These are phyloP conservation scores for Biancaea sappan DNA, from an alignment of 306 rosid species.

Conservation along the genomic window DNA sequence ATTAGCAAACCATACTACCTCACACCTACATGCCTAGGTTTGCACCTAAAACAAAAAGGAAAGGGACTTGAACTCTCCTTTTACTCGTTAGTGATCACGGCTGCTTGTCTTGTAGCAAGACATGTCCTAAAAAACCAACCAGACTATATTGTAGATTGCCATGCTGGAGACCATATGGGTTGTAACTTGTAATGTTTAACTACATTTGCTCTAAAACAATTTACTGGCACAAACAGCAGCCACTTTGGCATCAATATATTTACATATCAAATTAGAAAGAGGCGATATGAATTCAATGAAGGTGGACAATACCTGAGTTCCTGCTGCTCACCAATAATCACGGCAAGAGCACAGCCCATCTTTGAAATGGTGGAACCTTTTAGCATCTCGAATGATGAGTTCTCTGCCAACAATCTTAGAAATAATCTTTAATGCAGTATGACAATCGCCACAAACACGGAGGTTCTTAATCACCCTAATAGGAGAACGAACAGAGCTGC, in stretches of 20 bases:
- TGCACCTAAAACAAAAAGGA: background rate
- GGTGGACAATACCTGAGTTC: constrained; percentile 33
- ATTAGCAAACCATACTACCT: background rate
- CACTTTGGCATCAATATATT: background rate
- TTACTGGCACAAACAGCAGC: constrained; percentile 4
- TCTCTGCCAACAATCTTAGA: constrained; percentile 56
- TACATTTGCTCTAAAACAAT: background rate
- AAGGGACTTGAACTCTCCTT: background rate
- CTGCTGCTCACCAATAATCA: constrained; percentile 53
- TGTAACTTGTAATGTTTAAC: background rate
- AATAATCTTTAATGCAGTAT: constrained; percentile 49
- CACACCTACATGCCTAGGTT: background rate
- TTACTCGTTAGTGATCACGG: background rate
- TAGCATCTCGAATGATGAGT: constrained; percentile 48
- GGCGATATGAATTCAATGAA: background rate
- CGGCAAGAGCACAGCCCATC: constrained; percentile 52
- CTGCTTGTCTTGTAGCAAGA: background rate
- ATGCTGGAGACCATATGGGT: background rate
- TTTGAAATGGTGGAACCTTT: constrained; percentile 54
- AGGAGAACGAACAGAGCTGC: constrained; percentile 62
- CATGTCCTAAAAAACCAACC: background rate
- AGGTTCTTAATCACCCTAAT: constrained; percentile 83
- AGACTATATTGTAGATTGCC: too few species aligned
- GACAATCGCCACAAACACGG: constrained; percentile 66
- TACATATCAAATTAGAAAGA: constrained; percentile 16